phyloP scores from a whole-genome alignment of 345 rosid genomes.

The Eucalyptus globulus region DNA sequence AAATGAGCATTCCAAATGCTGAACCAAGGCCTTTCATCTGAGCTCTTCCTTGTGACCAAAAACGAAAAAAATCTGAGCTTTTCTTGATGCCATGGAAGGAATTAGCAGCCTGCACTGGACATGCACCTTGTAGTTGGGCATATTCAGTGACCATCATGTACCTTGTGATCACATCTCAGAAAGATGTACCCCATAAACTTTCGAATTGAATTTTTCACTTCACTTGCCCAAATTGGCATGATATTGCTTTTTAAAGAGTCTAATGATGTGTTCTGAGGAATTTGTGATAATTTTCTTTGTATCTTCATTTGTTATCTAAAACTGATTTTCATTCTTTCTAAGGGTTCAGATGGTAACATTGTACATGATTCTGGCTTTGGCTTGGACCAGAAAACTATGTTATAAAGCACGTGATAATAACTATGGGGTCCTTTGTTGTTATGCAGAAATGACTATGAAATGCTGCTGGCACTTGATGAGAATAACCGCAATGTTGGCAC shows the following conservation, averaged over 20 bases:
- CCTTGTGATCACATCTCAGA: not conserved
- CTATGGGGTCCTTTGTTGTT: not conserved
- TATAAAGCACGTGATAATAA: not conserved
- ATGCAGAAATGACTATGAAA: conserved; percentile 85
- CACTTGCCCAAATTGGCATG: not conserved
- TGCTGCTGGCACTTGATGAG: conserved; percentile 89
- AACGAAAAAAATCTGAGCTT: not conserved
- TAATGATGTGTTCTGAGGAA: not conserved
- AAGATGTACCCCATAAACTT: not conserved
- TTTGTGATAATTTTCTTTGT: not conserved
- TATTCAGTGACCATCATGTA: not conserved
- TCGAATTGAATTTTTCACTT: not conserved
- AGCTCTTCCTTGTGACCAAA: not conserved
- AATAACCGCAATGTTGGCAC: conserved; percentile 54
- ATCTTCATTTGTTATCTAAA: not conserved
- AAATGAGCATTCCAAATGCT: too few species aligned
- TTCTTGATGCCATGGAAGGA: not conserved
- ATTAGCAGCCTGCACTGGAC: not conserved
- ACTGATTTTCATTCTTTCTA: not conserved
- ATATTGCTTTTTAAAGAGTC: not conserved
- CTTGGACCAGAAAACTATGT: not conserved
- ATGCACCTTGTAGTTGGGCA: not conserved
- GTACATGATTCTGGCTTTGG: not conserved
- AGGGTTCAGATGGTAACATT: not conserved
- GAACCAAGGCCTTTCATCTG: not conserved